Percentiles rank a stretch among this genome's conserved stretches.
These are phyloP conservation scores for Fonsecaea nubica DNA, from an alignment of 2,329 filamentous ascomycete species.

Conservation along the genomic window DNA sequence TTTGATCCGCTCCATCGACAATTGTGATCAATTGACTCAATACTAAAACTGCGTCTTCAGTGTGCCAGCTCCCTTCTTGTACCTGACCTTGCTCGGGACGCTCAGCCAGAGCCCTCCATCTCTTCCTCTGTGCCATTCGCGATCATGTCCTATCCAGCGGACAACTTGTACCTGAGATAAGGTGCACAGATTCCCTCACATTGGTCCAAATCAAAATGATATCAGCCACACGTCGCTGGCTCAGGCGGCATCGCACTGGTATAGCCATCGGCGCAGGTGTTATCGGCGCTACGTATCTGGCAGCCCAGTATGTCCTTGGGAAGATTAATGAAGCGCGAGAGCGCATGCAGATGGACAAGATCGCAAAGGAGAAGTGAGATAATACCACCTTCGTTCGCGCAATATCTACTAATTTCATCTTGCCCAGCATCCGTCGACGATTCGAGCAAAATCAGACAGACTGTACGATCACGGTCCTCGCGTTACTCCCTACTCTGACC, in stretches of 20 bases:
- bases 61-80: conserved; percentile 6
- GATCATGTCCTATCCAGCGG: conserved; percentile 32
- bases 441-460: conserved; percentile 99
- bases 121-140: conserved; percentile 15
- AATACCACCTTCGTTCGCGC: conserved; percentile 9
- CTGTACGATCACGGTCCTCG: conserved; percentile 97
- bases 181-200: conserved; percentile 20
- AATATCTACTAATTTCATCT: conserved; percentile 21
- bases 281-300: conserved; percentile 87
- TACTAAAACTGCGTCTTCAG: conserved; percentile 15
- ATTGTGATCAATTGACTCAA: conserved; percentile 27
- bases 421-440: conserved; percentile 79
- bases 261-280: conserved; percentile 87
- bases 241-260: conserved; percentile 87
- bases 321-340: conserved; percentile 94
- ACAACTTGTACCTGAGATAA: conserved; percentile 33
- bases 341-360: conserved; percentile 94
- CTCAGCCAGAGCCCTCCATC: conserved; percentile 16
- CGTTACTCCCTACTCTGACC: conserved; percentile 87
- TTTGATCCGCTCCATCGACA: conserved; percentile 14
- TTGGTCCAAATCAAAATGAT: conserved; percentile 70
- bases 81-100: conserved; percentile 17
- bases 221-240: conserved; percentile 82
- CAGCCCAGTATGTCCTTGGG: conserved; percentile 86
- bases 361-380: conserved; percentile 91